Conservation (phyloP, 805 yeast species). For the Myxozyma sirexii region DNA sequence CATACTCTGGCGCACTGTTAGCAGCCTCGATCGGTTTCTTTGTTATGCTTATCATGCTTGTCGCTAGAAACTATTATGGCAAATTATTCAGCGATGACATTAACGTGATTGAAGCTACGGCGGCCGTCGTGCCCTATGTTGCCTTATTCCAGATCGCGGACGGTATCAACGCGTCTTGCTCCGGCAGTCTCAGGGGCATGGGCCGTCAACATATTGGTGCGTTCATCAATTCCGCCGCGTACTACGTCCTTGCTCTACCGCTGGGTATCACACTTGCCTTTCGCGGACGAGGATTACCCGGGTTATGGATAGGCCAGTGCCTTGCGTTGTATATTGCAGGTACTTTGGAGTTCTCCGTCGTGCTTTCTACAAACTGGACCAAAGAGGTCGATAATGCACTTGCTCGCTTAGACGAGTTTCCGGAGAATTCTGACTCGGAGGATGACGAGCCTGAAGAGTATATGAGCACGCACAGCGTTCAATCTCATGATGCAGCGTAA, state of each 20-base stretch:
- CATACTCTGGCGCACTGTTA: constrained; percentile 47
- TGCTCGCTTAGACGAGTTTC: constrained; percentile 29
- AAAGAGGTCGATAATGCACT: constrained; percentile 34
- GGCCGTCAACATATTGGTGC: constrained; percentile 79
- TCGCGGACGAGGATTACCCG: constrained; percentile 53
- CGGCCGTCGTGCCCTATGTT: constrained; percentile 61
- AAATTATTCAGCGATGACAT: constrained; percentile 62
- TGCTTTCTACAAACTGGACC: constrained; percentile 34
- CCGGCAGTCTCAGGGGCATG: constrained; percentile 74
- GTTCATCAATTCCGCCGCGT: constrained; percentile 64
- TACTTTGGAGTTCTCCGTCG: constrained; percentile 29
- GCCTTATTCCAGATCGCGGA: constrained; percentile 70
- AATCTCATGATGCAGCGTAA: not conserved
- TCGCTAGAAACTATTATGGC: constrained; percentile 56
- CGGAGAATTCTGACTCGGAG: constrained; percentile 12
- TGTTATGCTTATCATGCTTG: constrained; percentile 46
- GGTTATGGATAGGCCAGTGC: constrained; percentile 78
- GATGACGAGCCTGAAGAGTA: constrained; percentile 19
- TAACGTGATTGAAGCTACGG: constrained; percentile 57
- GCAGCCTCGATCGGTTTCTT: constrained; percentile 42
- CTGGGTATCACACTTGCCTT: constrained; percentile 63
- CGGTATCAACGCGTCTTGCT: constrained; percentile 69
- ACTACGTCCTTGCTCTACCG: constrained; percentile 73
- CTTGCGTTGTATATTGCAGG: constrained; percentile 35
- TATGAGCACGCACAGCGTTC: constrained; percentile 10